Evolutionary conservation across 2,329 filamentous ascomycete species (phyloP).

Genomic region (Lanzia echinophila): DNA sequence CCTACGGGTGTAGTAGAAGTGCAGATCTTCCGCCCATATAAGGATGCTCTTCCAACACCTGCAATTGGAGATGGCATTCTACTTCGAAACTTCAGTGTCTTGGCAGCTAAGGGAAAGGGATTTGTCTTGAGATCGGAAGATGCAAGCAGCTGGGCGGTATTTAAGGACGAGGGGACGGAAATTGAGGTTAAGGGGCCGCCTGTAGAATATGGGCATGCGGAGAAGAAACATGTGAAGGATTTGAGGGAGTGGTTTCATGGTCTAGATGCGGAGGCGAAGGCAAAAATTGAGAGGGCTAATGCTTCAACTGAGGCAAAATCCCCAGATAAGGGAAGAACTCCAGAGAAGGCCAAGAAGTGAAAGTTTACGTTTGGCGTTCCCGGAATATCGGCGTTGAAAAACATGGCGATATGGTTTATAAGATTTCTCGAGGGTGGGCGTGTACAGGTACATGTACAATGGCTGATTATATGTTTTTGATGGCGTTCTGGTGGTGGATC

Average conservation of each 20-base stretch:
- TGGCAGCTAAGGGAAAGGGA: constrained; percentile 46
- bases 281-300: neutral
- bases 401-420: neutral
- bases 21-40: constrained; percentile 52
- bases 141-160: constrained; percentile 55
- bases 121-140: constrained; percentile 46
- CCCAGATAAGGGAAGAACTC: neutral
- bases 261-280: constrained; percentile 33
- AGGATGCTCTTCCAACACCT: constrained; percentile 48
- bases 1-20: constrained; percentile 46
- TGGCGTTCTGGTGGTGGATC: no score
- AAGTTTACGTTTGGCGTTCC: neutral
- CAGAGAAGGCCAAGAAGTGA: constrained; percentile 7
- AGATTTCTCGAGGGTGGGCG: neutral
- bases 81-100: constrained; percentile 49
- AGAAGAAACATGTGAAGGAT: constrained; percentile 42
- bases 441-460: neutral
- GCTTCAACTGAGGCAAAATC: neutral
- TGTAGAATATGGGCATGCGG: constrained; percentile 47
- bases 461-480: neutral
- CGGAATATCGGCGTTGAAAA: neutral
- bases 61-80: constrained; percentile 51
- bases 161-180: constrained; percentile 37
- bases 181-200: constrained; percentile 52
- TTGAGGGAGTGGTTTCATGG: constrained; percentile 41